phyloP scores from a whole-genome alignment of 2,329 filamentous ascomycete genomes.

The Huntiella bhutanensis region DNA sequence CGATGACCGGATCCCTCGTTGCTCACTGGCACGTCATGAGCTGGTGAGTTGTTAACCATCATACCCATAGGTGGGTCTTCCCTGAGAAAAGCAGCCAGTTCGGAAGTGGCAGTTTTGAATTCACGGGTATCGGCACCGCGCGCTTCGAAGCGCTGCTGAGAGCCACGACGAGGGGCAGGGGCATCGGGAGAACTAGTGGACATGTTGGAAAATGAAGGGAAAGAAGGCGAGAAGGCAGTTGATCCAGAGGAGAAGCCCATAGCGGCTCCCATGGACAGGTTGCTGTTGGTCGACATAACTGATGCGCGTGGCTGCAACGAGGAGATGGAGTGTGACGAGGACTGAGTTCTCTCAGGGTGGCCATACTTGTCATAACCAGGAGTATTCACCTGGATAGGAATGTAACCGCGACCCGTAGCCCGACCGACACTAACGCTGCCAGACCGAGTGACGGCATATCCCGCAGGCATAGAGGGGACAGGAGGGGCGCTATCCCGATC shows the following conservation, averaged over 20 bases:
- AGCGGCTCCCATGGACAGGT: background rate
- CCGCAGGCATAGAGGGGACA: constrained; percentile 14
- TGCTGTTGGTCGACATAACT: constrained; percentile 1
- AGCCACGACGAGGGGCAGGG: constrained; percentile 15
- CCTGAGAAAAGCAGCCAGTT: constrained; percentile 54
- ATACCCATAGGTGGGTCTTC: constrained; percentile 38
- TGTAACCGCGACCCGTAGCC: constrained; percentile 21
- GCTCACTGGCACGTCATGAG: no score
- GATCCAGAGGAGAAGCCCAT: background rate
- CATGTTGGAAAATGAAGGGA: constrained; percentile 13
- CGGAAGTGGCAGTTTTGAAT: constrained; percentile 35
- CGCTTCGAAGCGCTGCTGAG: constrained; percentile 39
- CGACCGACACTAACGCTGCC: constrained; percentile 12
- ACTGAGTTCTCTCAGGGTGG: constrained; percentile 14
- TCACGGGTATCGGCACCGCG: constrained; percentile 25
- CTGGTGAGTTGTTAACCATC: background rate
- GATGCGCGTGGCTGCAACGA: constrained; percentile 7
- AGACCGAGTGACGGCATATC: constrained; percentile 18
- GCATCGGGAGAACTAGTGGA: constrained; percentile 17
- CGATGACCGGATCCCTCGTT: constrained; percentile 6
- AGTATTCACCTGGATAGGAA: constrained; percentile 34
- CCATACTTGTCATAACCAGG: constrained; percentile 27
- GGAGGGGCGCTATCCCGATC: constrained; percentile 16
- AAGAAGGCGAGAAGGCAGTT: constrained; percentile 1
- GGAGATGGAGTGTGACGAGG: constrained; percentile 13